These are phyloP conservation scores for Beauveria asiatica DNA, from an alignment of 2,329 filamentous ascomycete genomes.

Conservation along the genomic window DNA sequence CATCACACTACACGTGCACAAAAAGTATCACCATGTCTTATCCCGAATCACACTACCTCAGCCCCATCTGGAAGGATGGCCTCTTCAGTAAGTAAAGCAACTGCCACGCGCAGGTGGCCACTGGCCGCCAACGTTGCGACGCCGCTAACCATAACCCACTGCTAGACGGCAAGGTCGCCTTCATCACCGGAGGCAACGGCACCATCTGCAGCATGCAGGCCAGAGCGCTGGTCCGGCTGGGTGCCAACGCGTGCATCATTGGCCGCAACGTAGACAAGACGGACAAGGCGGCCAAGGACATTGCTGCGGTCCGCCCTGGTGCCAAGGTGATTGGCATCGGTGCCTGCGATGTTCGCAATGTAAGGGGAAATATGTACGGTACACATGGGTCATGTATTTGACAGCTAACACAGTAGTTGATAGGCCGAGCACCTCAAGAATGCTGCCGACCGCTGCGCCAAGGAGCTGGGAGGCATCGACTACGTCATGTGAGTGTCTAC, in stretches of 20 bases:
- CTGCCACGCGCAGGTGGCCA: background rate
- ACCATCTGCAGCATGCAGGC: slow-evolving; percentile 94
- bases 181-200: slow-evolving; percentile 90
- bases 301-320: slow-evolving; percentile 68
- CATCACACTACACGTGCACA: background rate
- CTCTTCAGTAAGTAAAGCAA: slow-evolving; percentile 61
- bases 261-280: slow-evolving; percentile 88
- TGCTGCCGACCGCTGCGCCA: slow-evolving; percentile 70
- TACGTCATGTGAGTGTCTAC: slow-evolving; percentile 66
- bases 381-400: no score
- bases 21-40: slow-evolving; percentile 48
- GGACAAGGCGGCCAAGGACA: slow-evolving; percentile 67
- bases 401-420: background rate
- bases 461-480: slow-evolving; percentile 81
- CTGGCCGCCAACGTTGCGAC: background rate
- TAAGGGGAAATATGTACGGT: slow-evolving; percentile 26
- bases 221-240: slow-evolving; percentile 79
- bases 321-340: slow-evolving; percentile 84
- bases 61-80: slow-evolving; percentile 75
- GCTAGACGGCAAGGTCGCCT: slow-evolving; percentile 76
- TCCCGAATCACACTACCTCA: slow-evolving; percentile 67
- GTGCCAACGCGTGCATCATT: slow-evolving; percentile 88
- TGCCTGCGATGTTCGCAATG: slow-evolving; percentile 66
- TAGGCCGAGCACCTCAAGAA: slow-evolving; percentile 56
- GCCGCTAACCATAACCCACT: background rate